Conservation (phyloP, 1,139 yeast genomes). For the Candida labiduridarum region DNA sequence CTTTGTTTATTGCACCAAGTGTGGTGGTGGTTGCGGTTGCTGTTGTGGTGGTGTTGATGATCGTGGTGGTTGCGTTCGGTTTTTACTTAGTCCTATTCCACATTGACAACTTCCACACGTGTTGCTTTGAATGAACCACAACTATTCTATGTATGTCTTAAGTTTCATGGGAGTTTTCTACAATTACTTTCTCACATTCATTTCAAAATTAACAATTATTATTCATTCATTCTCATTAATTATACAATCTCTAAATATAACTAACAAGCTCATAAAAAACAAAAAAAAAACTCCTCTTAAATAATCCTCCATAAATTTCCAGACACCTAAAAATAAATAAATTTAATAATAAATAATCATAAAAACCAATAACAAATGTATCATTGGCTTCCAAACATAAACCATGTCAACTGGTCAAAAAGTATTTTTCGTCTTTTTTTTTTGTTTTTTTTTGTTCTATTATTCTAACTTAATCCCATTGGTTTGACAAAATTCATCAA, state of each 20-base stretch:
- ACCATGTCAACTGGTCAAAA: background rate
- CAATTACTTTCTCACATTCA: background rate
- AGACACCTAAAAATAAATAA: background rate
- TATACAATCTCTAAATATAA: background rate
- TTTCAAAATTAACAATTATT: background rate
- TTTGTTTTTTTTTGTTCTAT: no score
- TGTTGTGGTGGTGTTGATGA: background rate
- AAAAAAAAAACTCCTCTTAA: background rate
- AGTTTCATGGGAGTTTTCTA: background rate
- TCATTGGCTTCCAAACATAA: background rate
- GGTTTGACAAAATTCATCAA: conserved; percentile 5
- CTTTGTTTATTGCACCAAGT: background rate
- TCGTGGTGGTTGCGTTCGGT: background rate
- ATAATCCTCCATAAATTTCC: background rate
- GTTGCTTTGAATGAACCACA: background rate
- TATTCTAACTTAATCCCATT: conserved; percentile 4
- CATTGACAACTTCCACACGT: background rate
- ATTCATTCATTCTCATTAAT: background rate
- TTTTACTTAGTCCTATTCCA: no score
- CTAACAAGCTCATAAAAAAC: background rate
- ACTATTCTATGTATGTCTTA: background rate
- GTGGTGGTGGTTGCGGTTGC: background rate
- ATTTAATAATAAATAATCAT: background rate
- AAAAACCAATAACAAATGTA: background rate
- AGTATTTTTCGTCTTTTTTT: background rate